Conservation (phyloP, 2,329 filamentous ascomycete genomes). For the Penicillium sp. region DNA sequence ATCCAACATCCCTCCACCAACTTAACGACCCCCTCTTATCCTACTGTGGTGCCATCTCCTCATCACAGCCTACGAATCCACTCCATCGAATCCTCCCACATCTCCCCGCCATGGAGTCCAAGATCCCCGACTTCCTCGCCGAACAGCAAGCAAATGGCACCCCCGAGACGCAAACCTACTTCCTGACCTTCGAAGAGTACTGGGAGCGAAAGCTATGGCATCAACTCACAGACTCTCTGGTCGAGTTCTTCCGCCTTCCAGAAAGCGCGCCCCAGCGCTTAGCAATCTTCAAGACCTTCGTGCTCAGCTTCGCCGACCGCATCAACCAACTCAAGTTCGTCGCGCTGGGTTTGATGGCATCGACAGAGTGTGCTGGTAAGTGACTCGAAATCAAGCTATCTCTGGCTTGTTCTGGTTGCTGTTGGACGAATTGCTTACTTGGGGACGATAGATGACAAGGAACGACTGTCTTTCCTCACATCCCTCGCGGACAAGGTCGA, state of each 20-base stretch:
- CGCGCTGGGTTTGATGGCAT: conserved; percentile 81
- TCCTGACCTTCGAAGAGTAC: conserved; percentile 90
- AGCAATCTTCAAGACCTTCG: conserved; percentile 89
- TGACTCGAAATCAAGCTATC: neutral
- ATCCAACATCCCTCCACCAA: conserved; percentile 9
- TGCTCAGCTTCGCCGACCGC: conserved; percentile 94
- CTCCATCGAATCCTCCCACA: neutral
- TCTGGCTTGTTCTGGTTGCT: neutral
- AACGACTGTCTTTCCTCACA: conserved; percentile 82
- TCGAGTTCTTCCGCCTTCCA: conserved; percentile 82
- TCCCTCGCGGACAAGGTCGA: conserved; percentile 84
- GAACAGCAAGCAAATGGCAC: conserved; percentile 87
- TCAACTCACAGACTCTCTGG: conserved; percentile 86
- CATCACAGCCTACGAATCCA: neutral
- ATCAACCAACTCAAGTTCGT: conserved; percentile 99
- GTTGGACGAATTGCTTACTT: neutral
- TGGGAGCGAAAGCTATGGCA: conserved; percentile 99
- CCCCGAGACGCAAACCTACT: conserved; percentile 81
- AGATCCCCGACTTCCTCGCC: conserved; percentile 87
- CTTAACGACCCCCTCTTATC: conserved; percentile 5
- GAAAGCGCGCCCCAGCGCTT: conserved; percentile 82
- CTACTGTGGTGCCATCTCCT: neutral
- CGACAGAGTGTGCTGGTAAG: conserved; percentile 66
- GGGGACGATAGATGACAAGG: conserved; percentile 68
- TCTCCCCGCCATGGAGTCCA: conserved; percentile 69